A percentile compares a stretch with the other conserved stretches of the same genome.
Evolutionary conservation across 2,329 filamentous ascomycete genomes (phyloP).

Genomic region (Alternaria triticina): DNA sequence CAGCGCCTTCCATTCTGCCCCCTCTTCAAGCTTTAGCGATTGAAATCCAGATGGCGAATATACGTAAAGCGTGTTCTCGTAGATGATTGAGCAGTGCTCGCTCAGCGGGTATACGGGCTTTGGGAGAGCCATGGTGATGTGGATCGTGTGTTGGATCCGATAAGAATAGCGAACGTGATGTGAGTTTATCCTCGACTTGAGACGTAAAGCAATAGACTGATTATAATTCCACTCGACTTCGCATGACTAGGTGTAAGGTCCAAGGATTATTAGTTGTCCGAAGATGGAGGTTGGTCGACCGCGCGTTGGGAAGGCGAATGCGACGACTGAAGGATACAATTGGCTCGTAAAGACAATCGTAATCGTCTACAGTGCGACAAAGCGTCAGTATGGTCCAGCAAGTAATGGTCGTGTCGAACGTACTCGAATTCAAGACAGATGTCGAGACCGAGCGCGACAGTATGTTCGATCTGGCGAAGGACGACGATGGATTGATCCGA

Average conservation of each 20-base stretch:
- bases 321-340: conserved; percentile 1
- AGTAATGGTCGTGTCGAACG: conserved; percentile 17
- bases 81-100: conserved; percentile 80
- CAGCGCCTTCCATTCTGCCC: conserved; percentile 74
- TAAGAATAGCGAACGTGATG: conserved; percentile 22
- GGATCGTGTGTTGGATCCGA: conserved; percentile 14
- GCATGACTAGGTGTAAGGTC: conserved; percentile 38
- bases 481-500: conserved; percentile 17
- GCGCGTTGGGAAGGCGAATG: background rate
- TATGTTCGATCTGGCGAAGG: conserved; percentile 16
- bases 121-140: conserved; percentile 70
- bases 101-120: conserved; percentile 72
- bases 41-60: conserved; percentile 79
- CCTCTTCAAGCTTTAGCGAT: conserved; percentile 70
- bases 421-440: conserved; percentile 31
- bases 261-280: background rate
- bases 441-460: conserved; percentile 19
- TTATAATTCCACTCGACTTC: conserved; percentile 29
- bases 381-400: conserved; percentile 26
- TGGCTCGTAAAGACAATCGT: background rate
- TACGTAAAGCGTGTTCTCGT: conserved; percentile 83
- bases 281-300: background rate
- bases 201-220: conserved; percentile 24
- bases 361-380: conserved; percentile 18
- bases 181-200: conserved; percentile 24